Percentiles rank a stretch among this genome's conserved stretches.
Evolutionary conservation across 139 green algal genomes (phyloP).

Genomic region (Limnomonas spitsbergensis): DNA sequence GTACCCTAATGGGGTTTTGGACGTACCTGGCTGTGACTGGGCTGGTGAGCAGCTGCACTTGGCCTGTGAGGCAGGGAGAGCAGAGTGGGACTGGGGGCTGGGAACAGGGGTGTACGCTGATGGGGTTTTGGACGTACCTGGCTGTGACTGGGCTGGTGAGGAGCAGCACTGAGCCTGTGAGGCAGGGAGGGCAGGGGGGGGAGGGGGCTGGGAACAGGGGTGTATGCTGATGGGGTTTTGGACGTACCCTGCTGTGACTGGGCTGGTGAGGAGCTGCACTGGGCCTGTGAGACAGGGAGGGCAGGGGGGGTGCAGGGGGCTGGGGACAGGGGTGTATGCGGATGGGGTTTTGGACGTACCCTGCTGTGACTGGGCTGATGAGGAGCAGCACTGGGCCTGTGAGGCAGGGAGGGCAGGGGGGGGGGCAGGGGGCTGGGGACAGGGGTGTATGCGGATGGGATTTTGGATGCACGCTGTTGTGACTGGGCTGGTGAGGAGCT

Average conservation of each 20-base stretch:
- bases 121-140: conserved; percentile 92
- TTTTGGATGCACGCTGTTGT: conserved; percentile 85
- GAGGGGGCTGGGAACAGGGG: conserved; percentile 65
- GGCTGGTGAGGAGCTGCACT: conserved; percentile 82
- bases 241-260: conserved; percentile 71
- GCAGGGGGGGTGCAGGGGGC: conserved; percentile 19
- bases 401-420: not conserved
- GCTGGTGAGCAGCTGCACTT: conserved; percentile 80
- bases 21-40: conserved; percentile 75
- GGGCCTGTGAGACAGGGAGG: conserved; percentile 34
- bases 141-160: conserved; percentile 77
- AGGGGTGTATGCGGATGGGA: conserved; percentile 83
- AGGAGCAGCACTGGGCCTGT: conserved; percentile 74
- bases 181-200: not conserved
- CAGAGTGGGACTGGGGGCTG: conserved; percentile 16
- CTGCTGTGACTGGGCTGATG: conserved; percentile 69
- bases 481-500: conserved; percentile 80
- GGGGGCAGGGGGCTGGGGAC: conserved; percentile 21
- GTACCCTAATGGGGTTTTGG: conserved; percentile 94
- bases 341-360: conserved; percentile 94
- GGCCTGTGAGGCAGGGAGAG: conserved; percentile 36
- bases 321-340: conserved; percentile 64
- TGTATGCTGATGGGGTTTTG: conserved; percentile 96
- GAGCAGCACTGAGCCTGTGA: conserved; percentile 66
- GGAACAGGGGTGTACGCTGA: conserved; percentile 68